Conservation (phyloP, 306 rosid genomes). For the Sicyos baderoa region DNA sequence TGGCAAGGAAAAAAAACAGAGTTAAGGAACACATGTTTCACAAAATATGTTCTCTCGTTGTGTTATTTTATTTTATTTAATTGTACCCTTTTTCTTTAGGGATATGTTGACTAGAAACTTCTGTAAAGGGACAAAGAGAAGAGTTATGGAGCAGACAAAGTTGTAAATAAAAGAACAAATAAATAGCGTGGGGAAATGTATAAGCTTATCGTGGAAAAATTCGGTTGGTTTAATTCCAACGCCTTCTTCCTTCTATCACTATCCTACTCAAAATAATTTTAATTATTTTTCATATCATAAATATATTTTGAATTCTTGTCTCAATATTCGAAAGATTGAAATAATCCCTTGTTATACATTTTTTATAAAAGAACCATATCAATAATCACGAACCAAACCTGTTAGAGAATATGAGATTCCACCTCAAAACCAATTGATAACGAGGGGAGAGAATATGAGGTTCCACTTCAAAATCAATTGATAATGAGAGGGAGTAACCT, state of each 20-base stretch:
- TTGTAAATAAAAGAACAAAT: not conserved
- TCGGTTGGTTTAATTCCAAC: conserved; percentile 12
- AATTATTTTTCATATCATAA: not conserved
- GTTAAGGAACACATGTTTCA: not conserved
- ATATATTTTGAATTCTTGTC: not conserved
- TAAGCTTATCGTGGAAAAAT: conserved; percentile 8
- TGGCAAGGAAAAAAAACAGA: not conserved
- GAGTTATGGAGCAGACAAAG: not conserved
- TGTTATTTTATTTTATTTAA: not conserved
- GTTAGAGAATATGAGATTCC: no score
- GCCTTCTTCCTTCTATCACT: not conserved
- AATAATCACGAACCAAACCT: no score
- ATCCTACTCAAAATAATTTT: not conserved
- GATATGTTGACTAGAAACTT: not conserved
- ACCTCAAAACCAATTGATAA: no score
- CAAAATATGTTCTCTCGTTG: not conserved
- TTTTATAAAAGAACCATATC: no score
- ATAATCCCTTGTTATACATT: no score
- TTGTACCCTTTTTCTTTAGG: not conserved
- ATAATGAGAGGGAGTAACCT: no score
- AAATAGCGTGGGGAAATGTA: not conserved
- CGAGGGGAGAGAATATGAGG: no score
- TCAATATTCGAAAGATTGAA: not conserved
- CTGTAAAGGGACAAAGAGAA: not conserved
- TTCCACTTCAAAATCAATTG: no score